Percentiles rank a stretch among this genome's conserved stretches.
Conservation (phyloP, 163 green algal species). For the Prototheca stagnorum region DNA sequence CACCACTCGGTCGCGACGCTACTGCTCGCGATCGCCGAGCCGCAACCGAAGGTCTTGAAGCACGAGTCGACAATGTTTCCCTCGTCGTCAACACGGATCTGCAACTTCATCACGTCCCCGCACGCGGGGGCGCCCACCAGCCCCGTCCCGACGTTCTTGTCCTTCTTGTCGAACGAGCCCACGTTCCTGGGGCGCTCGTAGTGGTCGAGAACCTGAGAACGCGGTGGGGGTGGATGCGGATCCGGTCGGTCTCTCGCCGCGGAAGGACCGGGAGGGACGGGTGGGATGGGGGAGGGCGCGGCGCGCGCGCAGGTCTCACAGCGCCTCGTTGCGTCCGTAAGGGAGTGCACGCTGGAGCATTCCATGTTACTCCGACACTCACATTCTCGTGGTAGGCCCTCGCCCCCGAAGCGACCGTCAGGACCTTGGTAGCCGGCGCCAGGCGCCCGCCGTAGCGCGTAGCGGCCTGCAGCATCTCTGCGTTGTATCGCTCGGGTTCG, state of each 20-base stretch:
- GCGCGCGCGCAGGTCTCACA: no score
- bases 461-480: no score
- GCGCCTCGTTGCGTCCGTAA: no score
- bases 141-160: constrained; percentile 85
- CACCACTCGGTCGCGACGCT: constrained; percentile 87
- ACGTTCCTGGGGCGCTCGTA: constrained; percentile 96
- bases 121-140: constrained; percentile 96
- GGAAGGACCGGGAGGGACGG: no score
- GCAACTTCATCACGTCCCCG: constrained; percentile 99
- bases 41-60: constrained; percentile 99
- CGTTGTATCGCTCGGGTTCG: no score
- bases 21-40: constrained; percentile 90
- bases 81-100: constrained; percentile 90
- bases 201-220: constrained; percentile 87
- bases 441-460: not conserved
- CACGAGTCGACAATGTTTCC: constrained; percentile 93
- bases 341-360: no score
- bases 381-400: constrained; percentile 72
- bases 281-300: no score
- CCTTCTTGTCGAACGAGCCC: constrained; percentile 84
- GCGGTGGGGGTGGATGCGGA: no score
- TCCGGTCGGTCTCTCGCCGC: no score
- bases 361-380: constrained; percentile 6
- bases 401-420: not conserved
- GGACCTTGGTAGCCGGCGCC: not conserved